Evolutionary conservation across 1,139 yeast genomes (phyloP), one percentile per base, ranked within the genome.

Genomic region (Debaryomyces sp.): DNA sequence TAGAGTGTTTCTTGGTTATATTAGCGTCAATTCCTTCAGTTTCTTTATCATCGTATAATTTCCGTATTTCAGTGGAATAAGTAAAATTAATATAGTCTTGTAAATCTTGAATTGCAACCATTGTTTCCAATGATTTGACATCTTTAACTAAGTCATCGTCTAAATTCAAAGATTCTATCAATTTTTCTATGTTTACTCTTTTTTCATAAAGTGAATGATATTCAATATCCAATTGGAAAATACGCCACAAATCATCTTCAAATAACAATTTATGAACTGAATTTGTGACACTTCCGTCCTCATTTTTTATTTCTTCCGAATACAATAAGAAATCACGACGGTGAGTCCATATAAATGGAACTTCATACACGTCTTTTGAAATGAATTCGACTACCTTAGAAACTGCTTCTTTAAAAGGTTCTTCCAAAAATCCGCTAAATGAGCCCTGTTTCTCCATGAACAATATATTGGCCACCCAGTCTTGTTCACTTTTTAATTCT

Each of bases 261-360:
- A 75, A 80, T 48, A 87, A 68, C 43, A 86, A 72, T 55, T 80
- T 80, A 55, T 75, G 80, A 18, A 82, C 85, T 26, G 67, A 69
- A 44, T 75, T 73, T 41, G 66, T 68, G 17, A 62, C 52, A 9
- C 58, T 55, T 0, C 80, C 81, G 42, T 80, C 82, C 7, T 81
- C 80, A 43, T 71, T 73, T 27, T 57, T 55, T 7, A 75, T 76
- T 47, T 82, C 85, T 58, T 81, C 86, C 10, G 89, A 80, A 56
- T 75, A 75, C 46, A 87, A 73, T 34, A 90, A 75, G 63, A 88
- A 91, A 67, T 94, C 98, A 66, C 96, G 87, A 65, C 98, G 88
- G 62, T 91, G 96, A 33, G 92, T 87, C 89, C 96, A 92, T 52
- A 94, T 91, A 62, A 91, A 89, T n/a, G 99, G 98, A 4, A 94